These are phyloP conservation scores for Gossypium sturtianum DNA, from an alignment of 345 rosid genomes.

Conservation along the genomic window DNA sequence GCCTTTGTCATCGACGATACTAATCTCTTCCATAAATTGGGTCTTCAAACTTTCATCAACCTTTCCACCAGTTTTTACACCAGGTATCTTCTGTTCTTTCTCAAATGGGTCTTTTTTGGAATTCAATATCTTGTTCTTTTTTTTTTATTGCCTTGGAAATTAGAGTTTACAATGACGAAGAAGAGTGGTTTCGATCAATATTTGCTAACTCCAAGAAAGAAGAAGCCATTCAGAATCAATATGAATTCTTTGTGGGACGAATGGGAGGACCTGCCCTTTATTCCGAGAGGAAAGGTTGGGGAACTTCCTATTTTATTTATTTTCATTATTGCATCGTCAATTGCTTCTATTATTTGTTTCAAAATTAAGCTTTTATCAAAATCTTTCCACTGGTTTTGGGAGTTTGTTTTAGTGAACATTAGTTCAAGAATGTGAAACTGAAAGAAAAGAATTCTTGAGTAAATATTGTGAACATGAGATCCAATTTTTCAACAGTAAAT, in stretches of 20 bases:
- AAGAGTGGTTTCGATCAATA: conserved; percentile 82
- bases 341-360: neutral
- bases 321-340: neutral
- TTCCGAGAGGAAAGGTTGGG: conserved; percentile 70
- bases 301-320: neutral
- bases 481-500: too few species aligned
- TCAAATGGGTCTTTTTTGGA: neutral
- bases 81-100: conserved; percentile 34
- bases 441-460: too few species aligned
- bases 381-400: neutral
- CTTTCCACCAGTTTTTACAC: conserved; percentile 90
- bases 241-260: conserved; percentile 88
- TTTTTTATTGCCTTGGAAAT: neutral
- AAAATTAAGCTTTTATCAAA: neutral
- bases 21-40: conserved; percentile 68
- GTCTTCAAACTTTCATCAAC: conserved; percentile 71
- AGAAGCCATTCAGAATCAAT: conserved; percentile 83
- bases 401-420: neutral
- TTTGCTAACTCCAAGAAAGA: conserved; percentile 72
- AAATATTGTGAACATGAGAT: too few species aligned
- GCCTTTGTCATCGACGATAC: conserved; percentile 76
- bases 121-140: neutral
- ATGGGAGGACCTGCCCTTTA: conserved; percentile 94
- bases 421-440: too few species aligned
- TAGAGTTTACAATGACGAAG: conserved; percentile 83